Conservation (phyloP, 2,329 filamentous ascomycete species). For the Aspergillus flavus region DNA sequence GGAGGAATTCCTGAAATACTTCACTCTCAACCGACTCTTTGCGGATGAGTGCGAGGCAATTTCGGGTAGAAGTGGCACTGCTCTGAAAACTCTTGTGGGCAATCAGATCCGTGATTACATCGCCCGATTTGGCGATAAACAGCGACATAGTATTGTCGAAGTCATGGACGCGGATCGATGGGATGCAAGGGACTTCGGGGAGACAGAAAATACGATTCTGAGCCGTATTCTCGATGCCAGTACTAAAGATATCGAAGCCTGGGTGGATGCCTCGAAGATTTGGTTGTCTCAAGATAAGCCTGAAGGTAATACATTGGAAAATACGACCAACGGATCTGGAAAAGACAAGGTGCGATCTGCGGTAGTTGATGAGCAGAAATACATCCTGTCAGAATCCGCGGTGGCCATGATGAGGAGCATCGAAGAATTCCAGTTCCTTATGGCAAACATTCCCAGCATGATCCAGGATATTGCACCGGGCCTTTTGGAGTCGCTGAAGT, state of each 20-base stretch:
- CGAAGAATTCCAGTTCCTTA: constrained; percentile 78
- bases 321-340: constrained; percentile 36
- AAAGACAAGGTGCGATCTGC: constrained; percentile 73
- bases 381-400: constrained; percentile 82
- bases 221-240: constrained; percentile 60
- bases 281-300: constrained; percentile 47
- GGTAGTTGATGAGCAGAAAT: constrained; percentile 79
- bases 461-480: constrained; percentile 77
- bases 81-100: constrained; percentile 63
- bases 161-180: constrained; percentile 65
- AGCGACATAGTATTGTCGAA: constrained; percentile 59
- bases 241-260: constrained; percentile 59
- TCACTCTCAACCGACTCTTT: constrained; percentile 64
- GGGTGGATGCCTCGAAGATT: constrained; percentile 55
- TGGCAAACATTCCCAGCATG: constrained; percentile 85
- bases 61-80: constrained; percentile 62
- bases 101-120: constrained; percentile 66
- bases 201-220: constrained; percentile 54
- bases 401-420: constrained; percentile 79
- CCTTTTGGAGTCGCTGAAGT: constrained; percentile 81
- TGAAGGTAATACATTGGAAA: constrained; percentile 28
- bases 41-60: constrained; percentile 69
- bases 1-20: constrained; percentile 63
- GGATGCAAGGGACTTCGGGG: constrained; percentile 66
- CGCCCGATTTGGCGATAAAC: constrained; percentile 57